Conservation (phyloP, 176 grass and related monocot genomes). For the Juncus effusus region DNA sequence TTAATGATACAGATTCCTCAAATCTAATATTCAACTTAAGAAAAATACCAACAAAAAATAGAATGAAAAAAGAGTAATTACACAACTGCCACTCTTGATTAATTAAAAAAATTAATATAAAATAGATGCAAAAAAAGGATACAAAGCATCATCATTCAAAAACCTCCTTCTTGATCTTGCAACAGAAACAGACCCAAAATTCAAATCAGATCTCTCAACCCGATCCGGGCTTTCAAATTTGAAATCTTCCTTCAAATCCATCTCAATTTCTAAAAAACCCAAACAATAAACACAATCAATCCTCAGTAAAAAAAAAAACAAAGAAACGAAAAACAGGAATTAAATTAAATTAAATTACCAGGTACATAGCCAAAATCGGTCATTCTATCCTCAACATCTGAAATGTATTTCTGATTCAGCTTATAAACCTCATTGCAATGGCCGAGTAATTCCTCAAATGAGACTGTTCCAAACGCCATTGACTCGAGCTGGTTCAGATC, state of each 20-base stretch:
- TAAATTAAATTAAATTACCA: conserved; percentile 26
- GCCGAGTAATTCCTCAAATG: conserved; percentile 88
- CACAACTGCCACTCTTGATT: background rate
- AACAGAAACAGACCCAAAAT: conserved; percentile 36
- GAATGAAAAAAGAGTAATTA: too few relatives aligned
- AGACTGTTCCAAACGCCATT: conserved; percentile 66
- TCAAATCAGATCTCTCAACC: background rate
- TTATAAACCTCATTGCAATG: conserved; percentile 61
- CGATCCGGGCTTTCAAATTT: conserved; percentile 11
- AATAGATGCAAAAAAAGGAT: conserved; percentile 48
- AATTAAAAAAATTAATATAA: background rate
- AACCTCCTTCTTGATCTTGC: conserved; percentile 30
- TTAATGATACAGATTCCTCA: conserved; percentile 56
- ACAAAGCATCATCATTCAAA: conserved; percentile 44
- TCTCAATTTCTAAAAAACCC: conserved; percentile 33
- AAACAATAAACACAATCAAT: background rate
- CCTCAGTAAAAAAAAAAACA: background rate
- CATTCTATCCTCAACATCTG: conserved; percentile 46
- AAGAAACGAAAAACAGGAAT: background rate
- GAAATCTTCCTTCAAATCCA: conserved; percentile 33
- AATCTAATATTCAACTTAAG: conserved; percentile 46
- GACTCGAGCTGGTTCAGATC: conserved; percentile 68
- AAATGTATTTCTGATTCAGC: conserved; percentile 49
- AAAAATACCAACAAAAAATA: background rate
- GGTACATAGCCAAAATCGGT: conserved; percentile 51